Base-by-base conservation (phyloP, 2,329 filamentous ascomycete genomes). In the Xylariales sp. region DNA sequence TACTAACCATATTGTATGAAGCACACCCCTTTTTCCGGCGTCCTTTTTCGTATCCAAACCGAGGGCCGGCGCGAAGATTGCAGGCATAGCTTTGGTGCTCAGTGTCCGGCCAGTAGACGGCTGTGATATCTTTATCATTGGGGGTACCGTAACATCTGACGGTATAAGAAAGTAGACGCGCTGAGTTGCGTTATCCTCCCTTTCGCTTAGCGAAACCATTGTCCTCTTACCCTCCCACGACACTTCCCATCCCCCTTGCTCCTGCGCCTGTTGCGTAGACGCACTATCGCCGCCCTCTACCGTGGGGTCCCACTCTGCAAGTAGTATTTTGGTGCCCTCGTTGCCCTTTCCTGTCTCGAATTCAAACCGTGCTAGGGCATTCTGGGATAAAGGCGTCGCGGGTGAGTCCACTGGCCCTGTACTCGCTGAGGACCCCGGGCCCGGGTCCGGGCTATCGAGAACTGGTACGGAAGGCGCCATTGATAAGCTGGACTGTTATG, bases 271-370 rank as follows among this genome's bases (percentile, higher is more conserved):
- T 10, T 18, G 12, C 1, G 55, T 57, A 12, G 71, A 49, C 9
- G 64, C 63, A 38, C 68, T 63, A 3, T 66, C 71, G 31, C 66
- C 61, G 45, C 73, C 67, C 50, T 76, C 74, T 19, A 51, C 49
- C 8, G 36, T 37, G 15, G 64, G 60, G 58, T 87, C 81, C 89
- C 89, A 95, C 62, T 95, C 88, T 28, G 95, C 83, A 88, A 95
- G 93, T 53, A 95, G 69, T 48, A 95, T 83, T 69, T 95, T 95
- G 48, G 88, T 94, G 29, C 88, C 88, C 50, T 90, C 84, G 54
- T 88, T 87, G 37, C 80, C 84, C 59, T 77, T 78, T 25, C 82
- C 84, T 1, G 78, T 72, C 63, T 90, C 85, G 58, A 95, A 94
- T 61, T 95, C 89, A 64, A 94, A 95, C 45, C 89, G 82, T 33